A percentile compares a stretch with the other conserved stretches of the same genome.
Conservation (phyloP, 176 grass and related monocot genomes). For the Musa beccarii region DNA sequence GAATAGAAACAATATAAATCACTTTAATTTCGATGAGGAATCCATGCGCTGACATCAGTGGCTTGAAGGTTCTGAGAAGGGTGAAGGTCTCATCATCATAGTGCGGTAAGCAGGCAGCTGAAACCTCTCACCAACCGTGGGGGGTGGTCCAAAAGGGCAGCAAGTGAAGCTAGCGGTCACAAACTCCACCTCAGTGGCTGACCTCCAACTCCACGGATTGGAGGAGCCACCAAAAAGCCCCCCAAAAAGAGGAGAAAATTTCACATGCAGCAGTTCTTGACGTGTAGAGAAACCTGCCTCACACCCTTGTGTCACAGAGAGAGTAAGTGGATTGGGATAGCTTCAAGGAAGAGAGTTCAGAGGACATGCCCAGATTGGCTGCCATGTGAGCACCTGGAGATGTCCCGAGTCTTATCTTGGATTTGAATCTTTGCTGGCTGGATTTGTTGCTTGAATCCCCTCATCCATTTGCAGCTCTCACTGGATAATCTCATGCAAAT, state of each 20-base stretch:
- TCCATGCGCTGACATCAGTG: too few species aligned
- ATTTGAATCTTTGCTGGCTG: conserved; percentile 38
- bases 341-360: too few species aligned
- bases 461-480: conserved; percentile 15
- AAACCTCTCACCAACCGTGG: too few species aligned
- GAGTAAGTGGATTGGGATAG: not conserved
- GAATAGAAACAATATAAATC: too few species aligned
- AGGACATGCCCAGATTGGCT: conserved; percentile 17
- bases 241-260: not conserved
- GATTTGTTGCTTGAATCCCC: conserved; percentile 33
- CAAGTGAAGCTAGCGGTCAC: conserved; percentile 14
- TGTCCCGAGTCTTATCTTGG: not conserved
- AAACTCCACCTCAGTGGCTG: conserved; percentile 30
- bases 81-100: too few species aligned
- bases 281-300: conserved; percentile 38
- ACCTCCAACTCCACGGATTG: not conserved
- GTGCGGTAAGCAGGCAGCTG: too few species aligned
- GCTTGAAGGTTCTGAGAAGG: too few species aligned
- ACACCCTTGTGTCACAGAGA: not conserved
- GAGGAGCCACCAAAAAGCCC: not conserved
- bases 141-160: not conserved
- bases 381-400: conserved; percentile 22
- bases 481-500: not conserved
- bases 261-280: conserved; percentile 5
- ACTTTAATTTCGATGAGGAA: too few species aligned